These are phyloP conservation scores for Scalesia atractyloides DNA, from an alignment of 129 eudicot genomes.

Conservation along the genomic window DNA sequence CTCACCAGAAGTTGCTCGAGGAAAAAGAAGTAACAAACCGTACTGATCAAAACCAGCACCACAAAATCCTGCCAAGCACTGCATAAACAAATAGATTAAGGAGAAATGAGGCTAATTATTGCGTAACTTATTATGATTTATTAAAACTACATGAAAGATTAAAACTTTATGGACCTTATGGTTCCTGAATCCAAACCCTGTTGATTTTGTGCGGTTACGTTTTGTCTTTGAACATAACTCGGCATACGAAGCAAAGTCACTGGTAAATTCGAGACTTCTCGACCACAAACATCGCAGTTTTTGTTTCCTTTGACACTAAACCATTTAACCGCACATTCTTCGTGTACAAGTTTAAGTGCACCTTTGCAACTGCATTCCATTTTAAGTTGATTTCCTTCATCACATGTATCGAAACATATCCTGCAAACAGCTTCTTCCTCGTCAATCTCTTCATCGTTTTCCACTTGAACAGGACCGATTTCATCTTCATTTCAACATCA, in stretches of 20 bases:
- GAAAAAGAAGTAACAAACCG: slow-evolving; percentile 92
- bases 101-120: slow-evolving; percentile 13
- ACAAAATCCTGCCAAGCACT: slow-evolving; percentile 99
- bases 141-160: background rate
- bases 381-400: slow-evolving; percentile 75
- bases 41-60: slow-evolving; percentile 89
- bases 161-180: slow-evolving; percentile 42
- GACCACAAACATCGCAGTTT: slow-evolving; percentile 83
- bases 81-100: slow-evolving; percentile 27
- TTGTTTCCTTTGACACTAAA: slow-evolving; percentile 81
- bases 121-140: background rate
- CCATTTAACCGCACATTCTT: slow-evolving; percentile 89
- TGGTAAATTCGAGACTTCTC: slow-evolving; percentile 82
- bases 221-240: slow-evolving; percentile 46
- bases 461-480: slow-evolving; percentile 47
- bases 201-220: slow-evolving; percentile 42
- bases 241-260: slow-evolving; percentile 83
- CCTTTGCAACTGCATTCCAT: slow-evolving; percentile 99
- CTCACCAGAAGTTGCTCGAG: slow-evolving; percentile 91
- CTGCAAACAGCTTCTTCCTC: slow-evolving; percentile 98
- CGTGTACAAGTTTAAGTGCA: slow-evolving; percentile 81
- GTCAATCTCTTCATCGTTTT: slow-evolving; percentile 81
- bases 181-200: slow-evolving; percentile 40
- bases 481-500: slow-evolving; percentile 44
- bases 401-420: slow-evolving; percentile 85